Base-by-base conservation (phyloP, 345 rosid species). In the sweet orange (Citrus sinensis) region DNA sequence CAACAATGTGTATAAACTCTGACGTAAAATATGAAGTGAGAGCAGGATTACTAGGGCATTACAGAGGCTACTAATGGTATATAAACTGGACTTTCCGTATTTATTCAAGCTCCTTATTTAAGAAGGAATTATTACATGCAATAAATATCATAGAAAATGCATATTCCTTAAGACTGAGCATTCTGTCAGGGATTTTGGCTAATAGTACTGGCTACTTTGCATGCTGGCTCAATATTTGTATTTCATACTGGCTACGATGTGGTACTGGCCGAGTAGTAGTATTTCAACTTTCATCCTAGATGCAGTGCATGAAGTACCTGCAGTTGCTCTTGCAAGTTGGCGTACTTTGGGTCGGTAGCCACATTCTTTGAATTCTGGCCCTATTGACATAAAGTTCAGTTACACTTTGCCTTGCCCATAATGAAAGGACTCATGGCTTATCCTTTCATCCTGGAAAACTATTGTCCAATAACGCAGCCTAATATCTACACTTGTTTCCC, bases 391-490 rank as follows among this genome's bases (percentile, higher is more conserved):
- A 71, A 32, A 34, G 71, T 42, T 74, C 51, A 54, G 78, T 54
- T 72, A 9, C 65, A 29, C 55, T 56, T 42, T 63, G 81, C 76
- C 79, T 32, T 70, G 84, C 76, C 79, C 81, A 78, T 70, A 70
- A 67, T 29, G 78, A 54, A 32, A 62, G 63, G 75, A 67, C 32
- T 34, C 24, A 11, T 35, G 10, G 73, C 79, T 76, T 76, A 76
- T 76, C 79, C 71, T 35, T 67, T 56, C 56, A 55, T 66, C 29
- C 37, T 29, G 42, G 56, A 58, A 73, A 73, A 58, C 22, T 7
- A n/a, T 24, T 22, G n/a, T 22, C 14, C 22, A 27, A 29, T 75
- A 10, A 40, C 59, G 27, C 35, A 40, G 22, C 42, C 39, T 8
- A 39, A 67, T 25, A 40, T 76, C 73, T 34, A 56, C 55, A 51